Percentiles rank a stretch among this genome's conserved stretches.
Conservation (phyloP, 805 yeast genomes). For the Yamadazyma scolyti region DNA sequence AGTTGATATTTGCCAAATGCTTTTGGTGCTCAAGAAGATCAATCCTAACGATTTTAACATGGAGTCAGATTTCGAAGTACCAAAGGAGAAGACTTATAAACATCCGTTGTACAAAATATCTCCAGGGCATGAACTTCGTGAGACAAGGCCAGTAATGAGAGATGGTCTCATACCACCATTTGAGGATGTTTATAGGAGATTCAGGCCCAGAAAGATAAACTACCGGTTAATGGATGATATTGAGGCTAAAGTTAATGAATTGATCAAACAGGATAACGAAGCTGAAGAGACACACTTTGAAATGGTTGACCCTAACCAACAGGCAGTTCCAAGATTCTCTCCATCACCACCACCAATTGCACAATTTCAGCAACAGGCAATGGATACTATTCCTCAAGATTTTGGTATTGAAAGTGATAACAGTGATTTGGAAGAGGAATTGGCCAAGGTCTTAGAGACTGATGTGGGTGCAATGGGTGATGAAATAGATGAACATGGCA, state of each 20-base stretch:
- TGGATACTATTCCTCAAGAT: constrained; percentile 29
- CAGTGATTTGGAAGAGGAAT: constrained; percentile 46
- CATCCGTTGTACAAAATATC: constrained; percentile 39
- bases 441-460: constrained; percentile 52
- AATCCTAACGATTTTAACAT: constrained; percentile 35
- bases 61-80: constrained; percentile 47
- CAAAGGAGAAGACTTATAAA: constrained; percentile 25
- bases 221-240: constrained; percentile 71
- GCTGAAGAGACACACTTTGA: constrained; percentile 82
- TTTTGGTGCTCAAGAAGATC: constrained; percentile 62
- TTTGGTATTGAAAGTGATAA: constrained; percentile 18
- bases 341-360: constrained; percentile 26
- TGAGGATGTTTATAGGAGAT: constrained; percentile 61
- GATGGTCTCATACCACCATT: constrained; percentile 86
- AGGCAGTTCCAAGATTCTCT: constrained; percentile 17
- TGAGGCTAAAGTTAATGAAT: constrained; percentile 73
- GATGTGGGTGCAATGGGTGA: constrained; percentile 31
- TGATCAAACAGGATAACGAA: constrained; percentile 71
- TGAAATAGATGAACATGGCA: constrained; percentile 34
- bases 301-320: constrained; percentile 53
- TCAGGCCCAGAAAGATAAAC: constrained; percentile 69
- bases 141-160: constrained; percentile 48
- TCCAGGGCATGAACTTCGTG: constrained; percentile 37
- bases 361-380: constrained; percentile 7
- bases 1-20: constrained; percentile 80